Conservation (phyloP, 2,329 filamentous ascomycete species). For the Microdochium paspali region DNA sequence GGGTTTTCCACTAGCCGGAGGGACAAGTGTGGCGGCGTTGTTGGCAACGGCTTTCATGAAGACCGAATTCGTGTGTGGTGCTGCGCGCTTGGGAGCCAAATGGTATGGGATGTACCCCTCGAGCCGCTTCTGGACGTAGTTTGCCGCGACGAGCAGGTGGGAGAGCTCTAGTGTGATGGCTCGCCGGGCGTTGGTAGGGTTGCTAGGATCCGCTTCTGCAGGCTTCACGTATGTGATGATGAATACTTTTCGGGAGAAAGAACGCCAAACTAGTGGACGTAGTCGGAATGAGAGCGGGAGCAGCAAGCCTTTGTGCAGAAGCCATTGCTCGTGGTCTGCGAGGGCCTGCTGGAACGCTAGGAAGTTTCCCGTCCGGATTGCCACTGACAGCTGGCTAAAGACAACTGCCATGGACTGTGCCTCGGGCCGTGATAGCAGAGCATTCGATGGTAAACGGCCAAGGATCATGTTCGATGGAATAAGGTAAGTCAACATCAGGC, state of each 20-base stretch:
- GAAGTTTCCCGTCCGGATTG: conserved; percentile 68
- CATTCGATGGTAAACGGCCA: conserved; percentile 66
- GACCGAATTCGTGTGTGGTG: conserved; percentile 36
- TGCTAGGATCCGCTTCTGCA: conserved; percentile 25
- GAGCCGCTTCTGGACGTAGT: conserved; percentile 54
- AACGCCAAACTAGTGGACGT: conserved; percentile 76
- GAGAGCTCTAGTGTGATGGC: conserved; percentile 68
- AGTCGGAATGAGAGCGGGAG: conserved; percentile 68
- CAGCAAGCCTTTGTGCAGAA: conserved; percentile 66
- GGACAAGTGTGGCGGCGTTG: conserved; percentile 31
- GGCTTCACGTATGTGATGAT: conserved; percentile 68
- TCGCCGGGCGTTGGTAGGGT: conserved; percentile 34
- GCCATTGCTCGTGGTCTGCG: conserved; percentile 57
- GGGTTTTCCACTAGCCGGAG: conserved; percentile 34
- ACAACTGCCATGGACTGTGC: conserved; percentile 52
- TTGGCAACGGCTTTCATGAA: conserved; percentile 44
- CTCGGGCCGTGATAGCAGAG: conserved; percentile 62
- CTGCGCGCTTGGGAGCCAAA: conserved; percentile 18
- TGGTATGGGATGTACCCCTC: conserved; percentile 44
- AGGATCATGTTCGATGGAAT: conserved; percentile 76
- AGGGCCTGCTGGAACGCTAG: conserved; percentile 63
- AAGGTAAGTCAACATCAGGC: conserved; percentile 73
- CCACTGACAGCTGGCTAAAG: conserved; percentile 64
- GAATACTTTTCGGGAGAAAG: conserved; percentile 69
- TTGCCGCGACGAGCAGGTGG: conserved; percentile 55